phyloP scores from a whole-genome alignment of 2,329 filamentous ascomycete species.

The Fusarium ambrosium region DNA sequence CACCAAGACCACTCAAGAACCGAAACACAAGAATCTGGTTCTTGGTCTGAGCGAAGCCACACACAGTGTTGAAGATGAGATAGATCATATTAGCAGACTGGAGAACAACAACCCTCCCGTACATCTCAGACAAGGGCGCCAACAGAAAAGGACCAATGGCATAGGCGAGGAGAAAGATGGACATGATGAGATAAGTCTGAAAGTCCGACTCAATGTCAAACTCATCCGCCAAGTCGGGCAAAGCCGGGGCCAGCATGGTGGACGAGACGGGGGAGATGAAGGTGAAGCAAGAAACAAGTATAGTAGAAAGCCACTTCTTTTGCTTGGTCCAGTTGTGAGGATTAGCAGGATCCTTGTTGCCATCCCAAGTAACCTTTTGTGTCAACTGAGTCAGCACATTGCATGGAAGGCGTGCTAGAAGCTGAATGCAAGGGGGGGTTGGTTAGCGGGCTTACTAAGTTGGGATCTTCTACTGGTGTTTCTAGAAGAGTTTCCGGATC shows the following conservation, averaged over 20 bases:
- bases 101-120: conserved; percentile 61
- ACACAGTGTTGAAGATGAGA: conserved; percentile 67
- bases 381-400: not conserved
- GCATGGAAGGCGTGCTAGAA: not conserved
- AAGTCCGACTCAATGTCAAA: conserved; percentile 59
- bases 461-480: conserved; percentile 34
- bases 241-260: conserved; percentile 63
- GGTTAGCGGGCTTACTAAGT: conserved; percentile 32
- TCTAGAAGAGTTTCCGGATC: conserved; percentile 19
- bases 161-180: conserved; percentile 71
- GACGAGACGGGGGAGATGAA: conserved; percentile 70
- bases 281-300: conserved; percentile 57
- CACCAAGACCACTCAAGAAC: conserved; percentile 62
- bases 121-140: conserved; percentile 66
- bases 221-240: conserved; percentile 59
- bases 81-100: conserved; percentile 64
- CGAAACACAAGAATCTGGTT: conserved; percentile 64
- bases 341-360: conserved; percentile 57
- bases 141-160: conserved; percentile 66
- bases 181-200: conserved; percentile 66
- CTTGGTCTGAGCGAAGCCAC: conserved; percentile 62
- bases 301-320: conserved; percentile 53
- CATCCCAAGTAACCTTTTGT: conserved; percentile 58
- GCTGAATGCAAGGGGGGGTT: not conserved
- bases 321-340: conserved; percentile 61